A percentile compares a stretch with the other conserved stretches of the same genome.
phyloP scores from a whole-genome alignment of 192 early-diverging fungal species.

The Endogone sp. region DNA sequence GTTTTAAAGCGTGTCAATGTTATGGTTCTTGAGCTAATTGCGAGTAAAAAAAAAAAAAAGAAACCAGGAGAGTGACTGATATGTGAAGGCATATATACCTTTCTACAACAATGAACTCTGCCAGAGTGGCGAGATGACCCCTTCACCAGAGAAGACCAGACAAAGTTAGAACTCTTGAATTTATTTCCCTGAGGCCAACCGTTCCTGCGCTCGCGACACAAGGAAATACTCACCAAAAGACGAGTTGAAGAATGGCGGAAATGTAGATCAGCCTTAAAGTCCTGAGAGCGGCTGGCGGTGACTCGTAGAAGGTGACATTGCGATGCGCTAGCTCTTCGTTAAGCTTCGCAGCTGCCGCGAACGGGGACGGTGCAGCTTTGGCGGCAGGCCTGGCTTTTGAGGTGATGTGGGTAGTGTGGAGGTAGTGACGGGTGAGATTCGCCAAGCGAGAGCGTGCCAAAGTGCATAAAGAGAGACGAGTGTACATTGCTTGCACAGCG shows the following conservation, averaged over 20 bases:
- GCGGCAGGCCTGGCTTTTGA: neutral
- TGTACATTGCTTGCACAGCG: no score
- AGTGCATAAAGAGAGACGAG: no score
- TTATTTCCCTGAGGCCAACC: no score
- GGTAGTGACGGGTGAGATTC: neutral
- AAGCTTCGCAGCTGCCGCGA: neutral
- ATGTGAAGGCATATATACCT: conserved; percentile 19
- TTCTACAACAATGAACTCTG: conserved; percentile 24
- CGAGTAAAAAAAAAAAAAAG: no score
- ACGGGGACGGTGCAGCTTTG: neutral
- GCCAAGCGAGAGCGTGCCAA: no score
- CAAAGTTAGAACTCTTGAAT: neutral
- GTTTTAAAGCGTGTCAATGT: conserved; percentile 1
- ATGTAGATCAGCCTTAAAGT: conserved; percentile 34
- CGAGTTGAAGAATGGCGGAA: conserved; percentile 28
- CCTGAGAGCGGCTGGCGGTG: conserved; percentile 10
- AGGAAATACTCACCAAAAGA: conserved; percentile 25
- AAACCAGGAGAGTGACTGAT: neutral
- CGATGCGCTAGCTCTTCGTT: conserved; percentile 6
- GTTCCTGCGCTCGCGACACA: neutral
- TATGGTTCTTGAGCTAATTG: no score
- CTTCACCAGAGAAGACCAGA: conserved; percentile 1
- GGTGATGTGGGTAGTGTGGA: neutral
- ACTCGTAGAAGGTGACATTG: conserved; percentile 27
- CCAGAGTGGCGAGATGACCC: conserved; percentile 34